Conservation (phyloP, 805 yeast species). For the Kockiozyma suomiensis region DNA sequence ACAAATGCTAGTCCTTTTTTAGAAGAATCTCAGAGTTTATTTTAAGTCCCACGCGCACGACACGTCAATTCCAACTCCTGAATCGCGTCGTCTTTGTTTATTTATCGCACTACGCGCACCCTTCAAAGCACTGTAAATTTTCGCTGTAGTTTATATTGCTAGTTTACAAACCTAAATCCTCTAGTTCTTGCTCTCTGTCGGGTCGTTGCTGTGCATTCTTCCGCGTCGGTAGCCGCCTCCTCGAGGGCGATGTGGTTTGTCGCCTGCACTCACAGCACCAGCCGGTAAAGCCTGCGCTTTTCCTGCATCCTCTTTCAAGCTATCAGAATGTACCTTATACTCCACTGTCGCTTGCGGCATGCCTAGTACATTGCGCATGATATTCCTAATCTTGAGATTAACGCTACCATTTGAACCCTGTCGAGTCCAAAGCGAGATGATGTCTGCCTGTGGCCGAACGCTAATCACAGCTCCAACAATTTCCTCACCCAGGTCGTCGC, state of each 20-base stretch:
- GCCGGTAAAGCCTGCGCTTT: slow-evolving; percentile 28
- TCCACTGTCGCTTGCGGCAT: slow-evolving; percentile 32
- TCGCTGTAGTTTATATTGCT: background rate
- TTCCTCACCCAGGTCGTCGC: slow-evolving; percentile 46
- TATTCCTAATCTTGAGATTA: slow-evolving; percentile 34
- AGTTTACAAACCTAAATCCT: background rate
- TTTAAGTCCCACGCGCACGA: background rate
- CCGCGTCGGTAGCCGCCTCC: slow-evolving; percentile 12
- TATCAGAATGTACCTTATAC: slow-evolving; percentile 41
- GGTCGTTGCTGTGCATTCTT: slow-evolving; percentile 2
- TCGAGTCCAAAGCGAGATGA: slow-evolving; percentile 64
- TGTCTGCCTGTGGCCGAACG: slow-evolving; percentile 57
- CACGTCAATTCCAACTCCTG: too few species aligned
- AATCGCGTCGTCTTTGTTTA: background rate
- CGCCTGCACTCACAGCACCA: slow-evolving; percentile 11
- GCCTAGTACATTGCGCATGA: slow-evolving; percentile 31
- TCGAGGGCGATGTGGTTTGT: slow-evolving; percentile 8
- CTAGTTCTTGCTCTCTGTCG: background rate
- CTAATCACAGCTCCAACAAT: slow-evolving; percentile 63
- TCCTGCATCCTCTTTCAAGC: slow-evolving; percentile 37
- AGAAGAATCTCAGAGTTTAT: background rate
- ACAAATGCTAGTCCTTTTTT: background rate
- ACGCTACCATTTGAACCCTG: slow-evolving; percentile 41
- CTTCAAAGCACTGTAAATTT: background rate
- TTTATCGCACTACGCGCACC: background rate